A percentile compares a stretch with the other conserved stretches of the same genome.
Conservation (phyloP, 2,329 filamentous ascomycete species). For the Fusarium brachygibbosum region DNA sequence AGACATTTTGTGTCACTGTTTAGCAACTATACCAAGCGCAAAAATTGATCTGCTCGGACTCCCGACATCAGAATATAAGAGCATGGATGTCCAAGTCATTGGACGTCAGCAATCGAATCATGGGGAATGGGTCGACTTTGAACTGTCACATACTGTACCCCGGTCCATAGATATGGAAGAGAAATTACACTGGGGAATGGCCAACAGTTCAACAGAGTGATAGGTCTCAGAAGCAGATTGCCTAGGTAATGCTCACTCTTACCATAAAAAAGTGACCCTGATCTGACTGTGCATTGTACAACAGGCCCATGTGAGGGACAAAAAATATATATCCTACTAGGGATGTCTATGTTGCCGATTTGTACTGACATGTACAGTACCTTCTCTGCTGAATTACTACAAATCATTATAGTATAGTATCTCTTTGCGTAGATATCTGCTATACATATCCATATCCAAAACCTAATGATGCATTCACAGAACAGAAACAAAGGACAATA, state of each 20-base stretch:
- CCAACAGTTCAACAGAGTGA: background rate
- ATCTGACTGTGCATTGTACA: too few relatives aligned
- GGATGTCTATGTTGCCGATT: background rate
- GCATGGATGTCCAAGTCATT: constrained; percentile 31
- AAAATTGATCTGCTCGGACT: background rate
- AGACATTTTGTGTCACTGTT: background rate
- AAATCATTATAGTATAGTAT: background rate
- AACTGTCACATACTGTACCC: constrained; percentile 13
- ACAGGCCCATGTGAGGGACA: too few relatives aligned
- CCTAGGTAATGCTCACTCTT: too few relatives aligned
- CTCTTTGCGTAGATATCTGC: too few relatives aligned
- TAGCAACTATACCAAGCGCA: background rate
- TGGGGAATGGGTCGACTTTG: constrained; percentile 21
- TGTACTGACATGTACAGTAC: background rate
- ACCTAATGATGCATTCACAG: too few relatives aligned
- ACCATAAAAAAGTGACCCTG: background rate
- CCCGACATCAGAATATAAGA: constrained; percentile 5
- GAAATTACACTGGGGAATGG: background rate
- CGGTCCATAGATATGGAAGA: background rate
- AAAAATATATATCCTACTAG: too few relatives aligned
- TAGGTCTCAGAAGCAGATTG: too few relatives aligned
- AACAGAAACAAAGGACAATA: too few relatives aligned
- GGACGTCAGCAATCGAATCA: constrained; percentile 12
- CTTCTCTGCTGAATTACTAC: background rate
- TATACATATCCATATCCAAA: too few relatives aligned